Percentiles rank a stretch among this genome's conserved stretches.
phyloP scores from a whole-genome alignment of 352 stramenopile species.

The Pythium brachiatum region DNA sequence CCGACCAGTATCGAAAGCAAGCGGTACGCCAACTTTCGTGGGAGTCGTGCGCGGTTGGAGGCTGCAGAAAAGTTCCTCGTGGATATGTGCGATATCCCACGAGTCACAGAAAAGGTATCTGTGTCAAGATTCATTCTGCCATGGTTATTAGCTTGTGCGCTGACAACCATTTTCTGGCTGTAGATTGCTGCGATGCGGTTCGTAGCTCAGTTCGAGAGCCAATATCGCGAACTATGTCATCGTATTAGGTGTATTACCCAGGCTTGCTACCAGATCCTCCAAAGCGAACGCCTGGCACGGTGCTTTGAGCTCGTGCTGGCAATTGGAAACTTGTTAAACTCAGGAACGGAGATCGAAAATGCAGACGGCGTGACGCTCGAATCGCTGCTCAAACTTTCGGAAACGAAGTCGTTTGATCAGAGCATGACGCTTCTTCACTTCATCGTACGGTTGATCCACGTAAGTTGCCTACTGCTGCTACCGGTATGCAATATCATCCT shows the following conservation, averaged over 20 bases:
- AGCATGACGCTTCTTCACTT: constrained; percentile 75
- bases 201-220: constrained; percentile 57
- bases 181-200: constrained; percentile 75
- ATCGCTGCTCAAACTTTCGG: constrained; percentile 79
- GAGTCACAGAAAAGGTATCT: constrained; percentile 68
- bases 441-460: constrained; percentile 75
- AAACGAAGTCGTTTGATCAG: constrained; percentile 80
- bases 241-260: constrained; percentile 51
- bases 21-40: constrained; percentile 68
- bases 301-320: constrained; percentile 76
- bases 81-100: constrained; percentile 64
- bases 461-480: too few species aligned
- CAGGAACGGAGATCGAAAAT: constrained; percentile 65
- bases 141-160: background rate
- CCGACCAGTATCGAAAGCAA: constrained; percentile 63
- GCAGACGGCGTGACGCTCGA: constrained; percentile 64
- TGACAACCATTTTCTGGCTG: background rate
- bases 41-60: constrained; percentile 46
- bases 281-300: constrained; percentile 64
- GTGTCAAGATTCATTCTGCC: background rate
- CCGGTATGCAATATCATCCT: too few species aligned
- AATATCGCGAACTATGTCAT: constrained; percentile 44
- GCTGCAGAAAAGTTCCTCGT: constrained; percentile 64
- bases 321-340: constrained; percentile 76
- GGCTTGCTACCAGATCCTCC: constrained; percentile 61